Evolutionary conservation across 352 stramenopile species (phyloP), one percentile per base, ranked within the genome.

Genomic region (Phytophthora cactorum): DNA sequence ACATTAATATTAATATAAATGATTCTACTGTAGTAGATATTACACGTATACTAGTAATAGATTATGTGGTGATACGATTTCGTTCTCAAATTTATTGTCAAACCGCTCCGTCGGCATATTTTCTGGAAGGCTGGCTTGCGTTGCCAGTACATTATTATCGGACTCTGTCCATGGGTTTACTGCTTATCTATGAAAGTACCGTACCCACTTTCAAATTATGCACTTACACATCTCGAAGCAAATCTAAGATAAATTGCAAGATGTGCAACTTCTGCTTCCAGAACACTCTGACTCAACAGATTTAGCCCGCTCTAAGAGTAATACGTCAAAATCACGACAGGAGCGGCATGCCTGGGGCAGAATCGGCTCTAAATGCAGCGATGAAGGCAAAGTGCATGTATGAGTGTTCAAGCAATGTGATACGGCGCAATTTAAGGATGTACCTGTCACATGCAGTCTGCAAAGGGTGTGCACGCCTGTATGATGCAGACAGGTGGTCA

Each of bases 211-310:
- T 60, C 50, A 60, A 22, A 14, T 50, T 52, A 28, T 6, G 34
- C 45, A 14, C 6, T 50, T 54, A 39, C 59, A 67, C 50, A 67
- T 60, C 41, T 50, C 41, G 44, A 47, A 28, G 41, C 41, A 47
- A 15, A 47, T 9, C 14, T 9, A 54, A 41, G 59, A 66, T 66
- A 31, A 22, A 38, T 43, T 59, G 31, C 28, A 59, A 52, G 59
- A 66, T 63, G 52, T 62, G 52, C 39, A 52, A 27, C 14, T 56
- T 38, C 57, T 43, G 25, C 14, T 44, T 50, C 32, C 60, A 56
- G 17, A 61, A 56, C 14, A 43, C 25, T 56, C 27, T 61, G 50
- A 41, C 59, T 54, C 59, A 67, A 43, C 54, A 11, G n/a, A 51
- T n/a, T 52, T 5, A 52, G 34, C 29, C 15, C 39, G 36, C 14